These are phyloP conservation scores for Xylariaceae sp. DNA, from an alignment of 2,329 filamentous ascomycete genomes.

Conservation along the genomic window DNA sequence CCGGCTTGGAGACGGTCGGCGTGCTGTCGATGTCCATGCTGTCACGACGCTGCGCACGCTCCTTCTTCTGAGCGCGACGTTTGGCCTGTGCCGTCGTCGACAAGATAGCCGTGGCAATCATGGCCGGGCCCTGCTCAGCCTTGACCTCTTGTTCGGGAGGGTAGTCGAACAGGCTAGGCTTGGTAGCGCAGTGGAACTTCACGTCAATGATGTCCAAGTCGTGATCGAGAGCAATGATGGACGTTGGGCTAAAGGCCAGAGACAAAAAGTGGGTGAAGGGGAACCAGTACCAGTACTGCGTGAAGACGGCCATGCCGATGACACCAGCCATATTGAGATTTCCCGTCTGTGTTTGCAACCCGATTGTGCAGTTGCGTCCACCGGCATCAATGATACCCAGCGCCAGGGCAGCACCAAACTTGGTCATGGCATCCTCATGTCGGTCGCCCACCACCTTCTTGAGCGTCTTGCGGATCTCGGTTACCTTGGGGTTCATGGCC, in stretches of 20 bases:
- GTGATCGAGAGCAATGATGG: conserved; percentile 90
- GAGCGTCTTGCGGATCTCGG: conserved; percentile 83
- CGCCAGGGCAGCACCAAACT: conserved; percentile 91
- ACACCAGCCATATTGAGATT: conserved; percentile 99
- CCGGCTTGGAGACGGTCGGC: conserved; percentile 59
- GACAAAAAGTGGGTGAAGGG: conserved; percentile 97
- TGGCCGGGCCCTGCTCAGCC: conserved; percentile 84
- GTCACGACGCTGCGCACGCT: conserved; percentile 81
- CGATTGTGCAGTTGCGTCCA: conserved; percentile 96
- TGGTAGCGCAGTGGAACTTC: conserved; percentile 93
- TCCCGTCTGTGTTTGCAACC: conserved; percentile 93
- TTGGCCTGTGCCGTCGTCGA: conserved; percentile 97
- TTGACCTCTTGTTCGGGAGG: conserved; percentile 96
- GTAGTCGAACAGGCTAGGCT: conserved; percentile 95
- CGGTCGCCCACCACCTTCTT: conserved; percentile 92
- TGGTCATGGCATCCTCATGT: conserved; percentile 98
- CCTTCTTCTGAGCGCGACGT: conserved; percentile 89
- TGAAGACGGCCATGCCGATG: conserved; percentile 96
- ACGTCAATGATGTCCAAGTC: conserved; percentile 90
- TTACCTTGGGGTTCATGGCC: conserved; percentile 95
- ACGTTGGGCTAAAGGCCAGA: conserved; percentile 92
- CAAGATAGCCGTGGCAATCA: conserved; percentile 91
- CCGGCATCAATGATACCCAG: conserved; percentile 97
- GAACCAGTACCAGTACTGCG: conserved; percentile 99
- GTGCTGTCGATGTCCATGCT: conserved; percentile 92